Percentiles rank a stretch among this genome's conserved stretches.
Conservation (phyloP, 148 eudicot species). For the Chenopodium album region DNA sequence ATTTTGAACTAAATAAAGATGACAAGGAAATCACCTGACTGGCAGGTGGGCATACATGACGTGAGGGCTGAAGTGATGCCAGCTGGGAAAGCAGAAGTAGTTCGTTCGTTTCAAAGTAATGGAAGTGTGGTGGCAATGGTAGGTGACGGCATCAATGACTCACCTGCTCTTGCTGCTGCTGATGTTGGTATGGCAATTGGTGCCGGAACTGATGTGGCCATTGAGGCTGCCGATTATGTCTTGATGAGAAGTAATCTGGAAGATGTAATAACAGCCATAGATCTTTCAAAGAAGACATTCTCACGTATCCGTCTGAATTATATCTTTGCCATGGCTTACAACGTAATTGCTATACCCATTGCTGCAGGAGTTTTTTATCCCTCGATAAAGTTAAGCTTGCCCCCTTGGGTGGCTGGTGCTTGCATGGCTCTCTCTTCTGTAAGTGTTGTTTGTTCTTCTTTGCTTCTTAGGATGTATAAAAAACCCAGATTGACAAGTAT, state of each 20-base stretch:
- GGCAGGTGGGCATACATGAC: slow-evolving; percentile 84
- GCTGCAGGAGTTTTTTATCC: slow-evolving; percentile 90
- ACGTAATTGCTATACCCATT: slow-evolving; percentile 76
- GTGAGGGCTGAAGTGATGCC: slow-evolving; percentile 95
- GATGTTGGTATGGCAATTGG: slow-evolving; percentile 99
- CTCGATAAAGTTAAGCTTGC: slow-evolving; percentile 55
- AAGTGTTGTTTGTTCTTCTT: slow-evolving; percentile 93
- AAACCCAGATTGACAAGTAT: slow-evolving; percentile 88
- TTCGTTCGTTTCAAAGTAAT: slow-evolving; percentile 69
- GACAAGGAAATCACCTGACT: slow-evolving; percentile 11
- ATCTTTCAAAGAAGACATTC: slow-evolving; percentile 90
- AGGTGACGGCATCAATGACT: slow-evolving; percentile 96
- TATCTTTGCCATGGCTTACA: slow-evolving; percentile 90
- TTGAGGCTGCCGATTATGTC: slow-evolving; percentile 95
- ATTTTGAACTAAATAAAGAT: background rate
- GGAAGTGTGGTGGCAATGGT: slow-evolving; percentile 93
- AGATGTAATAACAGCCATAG: slow-evolving; percentile 95
- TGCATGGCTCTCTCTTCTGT: slow-evolving; percentile 98
- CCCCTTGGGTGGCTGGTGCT: slow-evolving; percentile 98
- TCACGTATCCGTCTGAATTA: slow-evolving; percentile 74
- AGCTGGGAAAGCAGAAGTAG: slow-evolving; percentile 90
- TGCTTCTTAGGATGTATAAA: slow-evolving; percentile 78
- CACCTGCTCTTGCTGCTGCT: slow-evolving; percentile 94
- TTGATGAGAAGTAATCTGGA: slow-evolving; percentile 87
- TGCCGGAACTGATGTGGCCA: slow-evolving; percentile 95